These are phyloP conservation scores for Ustilago crameri DNA, from an alignment of 1,284 basidiomycete species.

Conservation along the genomic window DNA sequence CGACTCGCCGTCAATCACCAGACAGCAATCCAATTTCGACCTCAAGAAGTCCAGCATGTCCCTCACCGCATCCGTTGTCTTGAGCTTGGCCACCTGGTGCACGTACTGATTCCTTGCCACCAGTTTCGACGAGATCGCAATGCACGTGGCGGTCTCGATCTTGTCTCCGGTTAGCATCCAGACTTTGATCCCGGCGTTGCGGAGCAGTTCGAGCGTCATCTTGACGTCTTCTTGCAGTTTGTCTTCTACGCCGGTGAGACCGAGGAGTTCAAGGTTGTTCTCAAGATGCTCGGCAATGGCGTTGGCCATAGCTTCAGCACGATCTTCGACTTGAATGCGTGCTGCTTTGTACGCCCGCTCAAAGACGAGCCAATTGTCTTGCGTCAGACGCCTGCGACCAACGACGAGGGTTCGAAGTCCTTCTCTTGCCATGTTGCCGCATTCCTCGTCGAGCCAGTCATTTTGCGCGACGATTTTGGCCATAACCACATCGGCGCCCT, in stretches of 20 bases:
- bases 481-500: constrained; percentile 99
- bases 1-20: constrained; percentile 98
- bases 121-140: constrained; percentile 95
- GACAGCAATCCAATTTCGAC: constrained; percentile 93
- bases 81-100: constrained; percentile 91
- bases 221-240: constrained; percentile 98
- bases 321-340: constrained; percentile 74
- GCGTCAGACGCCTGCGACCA: constrained; percentile 80
- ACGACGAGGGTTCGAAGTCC: constrained; percentile 94
- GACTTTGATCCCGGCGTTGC: constrained; percentile 97
- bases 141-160: constrained; percentile 98
- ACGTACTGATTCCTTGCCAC: constrained; percentile 97
- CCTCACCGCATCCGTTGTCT: constrained; percentile 81
- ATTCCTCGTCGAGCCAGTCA: constrained; percentile 99
- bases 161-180: constrained; percentile 99
- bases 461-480: constrained; percentile 90
- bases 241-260: constrained; percentile 97
- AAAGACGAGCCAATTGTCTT: constrained; percentile 80
- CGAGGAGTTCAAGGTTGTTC: constrained; percentile 87
- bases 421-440: constrained; percentile 97
- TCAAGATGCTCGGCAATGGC: constrained; percentile 85
- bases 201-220: constrained; percentile 87
- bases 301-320: constrained; percentile 80
- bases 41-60: constrained; percentile 94
- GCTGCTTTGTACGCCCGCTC: constrained; percentile 81